phyloP scores from a whole-genome alignment of 2,329 filamentous ascomycete genomes.

The Bipolaris victoriae region DNA sequence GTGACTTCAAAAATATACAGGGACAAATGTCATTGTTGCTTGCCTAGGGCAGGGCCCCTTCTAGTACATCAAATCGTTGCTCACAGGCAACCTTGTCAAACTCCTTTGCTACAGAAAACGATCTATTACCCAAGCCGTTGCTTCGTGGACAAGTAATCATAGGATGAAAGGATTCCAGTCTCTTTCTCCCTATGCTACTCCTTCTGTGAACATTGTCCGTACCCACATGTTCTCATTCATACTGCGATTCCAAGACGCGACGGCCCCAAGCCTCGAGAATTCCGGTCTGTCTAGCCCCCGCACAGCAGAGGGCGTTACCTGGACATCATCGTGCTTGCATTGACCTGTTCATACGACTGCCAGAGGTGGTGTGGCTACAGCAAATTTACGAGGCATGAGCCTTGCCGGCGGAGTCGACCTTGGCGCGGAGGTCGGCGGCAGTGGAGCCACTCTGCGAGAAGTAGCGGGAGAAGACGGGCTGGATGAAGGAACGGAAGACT shows the following conservation, averaged over 20 bases:
- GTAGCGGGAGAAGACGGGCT: conserved; percentile 90
- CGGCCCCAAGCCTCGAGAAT: conserved; percentile 34
- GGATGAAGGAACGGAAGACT: conserved; percentile 94
- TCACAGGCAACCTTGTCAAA: conserved; percentile 17
- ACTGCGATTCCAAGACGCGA: conserved; percentile 36
- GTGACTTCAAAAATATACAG: not conserved
- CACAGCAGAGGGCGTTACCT: conserved; percentile 19
- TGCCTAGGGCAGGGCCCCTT: conserved; percentile 9
- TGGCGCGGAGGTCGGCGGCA: conserved; percentile 84
- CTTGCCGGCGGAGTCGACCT: conserved; percentile 73
- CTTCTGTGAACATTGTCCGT: conserved; percentile 25
- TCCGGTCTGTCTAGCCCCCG: conserved; percentile 7
- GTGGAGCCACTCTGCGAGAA: conserved; percentile 75
- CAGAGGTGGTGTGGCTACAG: conserved; percentile 27
- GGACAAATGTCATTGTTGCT: conserved; percentile 9
- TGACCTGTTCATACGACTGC: conserved; percentile 38
- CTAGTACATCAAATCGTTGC: conserved; percentile 16
- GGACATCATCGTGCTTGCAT: conserved; percentile 7
- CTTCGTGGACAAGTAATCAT: conserved; percentile 30
- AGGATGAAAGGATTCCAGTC: conserved; percentile 34
- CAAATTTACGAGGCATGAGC: conserved; percentile 40
- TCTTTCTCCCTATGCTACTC: conserved; percentile 27
- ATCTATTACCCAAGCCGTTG: conserved; percentile 23
- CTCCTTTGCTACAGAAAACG: conserved; percentile 23
- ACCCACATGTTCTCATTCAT: conserved; percentile 29